phyloP scores from a whole-genome alignment of 2,329 filamentous ascomycete genomes.

The Hypoxylon rubiginosum region DNA sequence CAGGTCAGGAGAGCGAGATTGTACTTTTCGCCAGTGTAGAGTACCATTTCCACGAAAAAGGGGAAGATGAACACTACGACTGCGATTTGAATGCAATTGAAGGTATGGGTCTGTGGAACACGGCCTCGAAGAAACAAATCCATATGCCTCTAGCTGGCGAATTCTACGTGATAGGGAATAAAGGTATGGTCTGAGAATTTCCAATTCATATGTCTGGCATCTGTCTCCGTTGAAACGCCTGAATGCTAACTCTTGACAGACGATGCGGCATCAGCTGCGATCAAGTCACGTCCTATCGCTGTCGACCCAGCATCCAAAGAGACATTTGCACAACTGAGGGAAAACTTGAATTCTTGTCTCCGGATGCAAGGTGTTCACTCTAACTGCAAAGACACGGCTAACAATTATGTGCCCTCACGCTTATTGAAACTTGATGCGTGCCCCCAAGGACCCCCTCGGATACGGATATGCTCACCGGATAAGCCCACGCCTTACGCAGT shows the following conservation, averaged over 20 bases:
- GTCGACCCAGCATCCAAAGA: background rate
- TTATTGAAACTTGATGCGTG: background rate
- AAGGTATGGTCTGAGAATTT: background rate
- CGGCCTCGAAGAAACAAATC: background rate
- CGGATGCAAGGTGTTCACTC: background rate
- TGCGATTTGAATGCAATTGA: slow-evolving; percentile 6
- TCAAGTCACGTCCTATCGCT: background rate
- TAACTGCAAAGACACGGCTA: background rate
- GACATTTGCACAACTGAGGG: background rate
- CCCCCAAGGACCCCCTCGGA: background rate
- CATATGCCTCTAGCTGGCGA: background rate
- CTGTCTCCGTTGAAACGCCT: background rate
- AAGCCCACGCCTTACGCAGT: background rate
- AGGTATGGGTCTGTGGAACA: background rate
- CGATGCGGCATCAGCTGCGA: background rate
- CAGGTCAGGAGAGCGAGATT: background rate
- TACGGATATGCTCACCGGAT: background rate
- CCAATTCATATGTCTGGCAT: background rate
- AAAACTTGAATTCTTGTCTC: background rate
- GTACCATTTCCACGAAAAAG: slow-evolving; percentile 3
- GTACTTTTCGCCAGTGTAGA: slow-evolving; percentile 1
- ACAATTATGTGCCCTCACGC: background rate
- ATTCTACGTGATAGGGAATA: background rate
- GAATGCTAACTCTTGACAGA: background rate
- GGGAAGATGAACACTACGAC: slow-evolving; percentile 4